Conservation (phyloP, 495 filamentous ascomycete genomes). For the Penicillium riverlandense region DNA sequence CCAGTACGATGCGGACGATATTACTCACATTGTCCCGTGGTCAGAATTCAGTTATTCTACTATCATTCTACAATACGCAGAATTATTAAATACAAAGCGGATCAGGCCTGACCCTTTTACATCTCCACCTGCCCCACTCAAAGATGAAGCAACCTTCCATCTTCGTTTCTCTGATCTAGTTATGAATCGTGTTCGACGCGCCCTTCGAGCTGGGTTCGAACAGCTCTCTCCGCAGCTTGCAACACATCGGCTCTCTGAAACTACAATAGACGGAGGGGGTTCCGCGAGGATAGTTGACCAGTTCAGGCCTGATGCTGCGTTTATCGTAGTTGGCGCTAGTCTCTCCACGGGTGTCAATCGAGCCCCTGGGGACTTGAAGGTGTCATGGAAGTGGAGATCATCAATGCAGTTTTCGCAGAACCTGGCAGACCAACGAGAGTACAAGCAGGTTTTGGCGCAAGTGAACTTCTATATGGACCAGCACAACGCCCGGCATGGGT, state of each 20-base stretch:
- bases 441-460: constrained; percentile 8
- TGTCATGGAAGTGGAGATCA: constrained; percentile 13
- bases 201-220: background rate
- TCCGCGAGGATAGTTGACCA: background rate
- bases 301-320: constrained; percentile 11
- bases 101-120: background rate
- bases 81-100: background rate
- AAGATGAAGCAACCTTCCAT: background rate
- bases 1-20: background rate
- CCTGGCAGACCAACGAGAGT: background rate
- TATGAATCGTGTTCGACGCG: background rate
- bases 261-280: background rate
- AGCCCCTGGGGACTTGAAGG: constrained; percentile 11
- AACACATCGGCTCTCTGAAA: background rate
- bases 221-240: background rate
- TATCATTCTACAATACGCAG: background rate
- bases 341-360: constrained; percentile 4
- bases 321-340: constrained; percentile 11
- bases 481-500: constrained; percentile 4
- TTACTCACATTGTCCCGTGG: background rate
- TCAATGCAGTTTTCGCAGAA: background rate
- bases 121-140: background rate
- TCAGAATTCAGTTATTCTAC: background rate
- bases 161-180: background rate
- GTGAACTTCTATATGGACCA: constrained; percentile 13